Percentiles rank a stretch among this genome's conserved stretches.
phyloP scores from a whole-genome alignment of 768 basidiomycete genomes.

The Postia placenta region DNA sequence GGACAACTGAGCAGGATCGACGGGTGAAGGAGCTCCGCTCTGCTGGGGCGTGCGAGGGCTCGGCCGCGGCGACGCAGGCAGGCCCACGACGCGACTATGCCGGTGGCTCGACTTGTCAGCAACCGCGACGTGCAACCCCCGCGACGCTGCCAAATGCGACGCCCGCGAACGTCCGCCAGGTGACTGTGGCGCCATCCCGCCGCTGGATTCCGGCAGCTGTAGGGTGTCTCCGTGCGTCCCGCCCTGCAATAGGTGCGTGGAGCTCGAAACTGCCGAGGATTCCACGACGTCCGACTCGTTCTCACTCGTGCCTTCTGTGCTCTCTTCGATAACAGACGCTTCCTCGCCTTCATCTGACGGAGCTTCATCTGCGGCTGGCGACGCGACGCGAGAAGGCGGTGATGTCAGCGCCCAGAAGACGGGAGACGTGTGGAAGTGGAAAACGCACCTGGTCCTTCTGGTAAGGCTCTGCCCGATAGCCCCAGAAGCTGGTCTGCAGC shows the following conservation, averaged over 20 bases:
- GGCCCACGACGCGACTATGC: constrained; percentile 56
- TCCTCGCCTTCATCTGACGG: constrained; percentile 69
- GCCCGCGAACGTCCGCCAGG: constrained; percentile 38
- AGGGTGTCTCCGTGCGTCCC: constrained; percentile 1
- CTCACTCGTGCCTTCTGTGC: constrained; percentile 46
- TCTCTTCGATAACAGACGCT: constrained; percentile 62
- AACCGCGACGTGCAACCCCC: constrained; percentile 64
- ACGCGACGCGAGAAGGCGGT: constrained; percentile 23
- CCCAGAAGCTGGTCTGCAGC: constrained; percentile 83
- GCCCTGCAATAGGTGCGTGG: constrained; percentile 10
- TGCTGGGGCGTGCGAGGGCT: constrained; percentile 3
- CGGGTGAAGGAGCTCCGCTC: constrained; percentile 6
- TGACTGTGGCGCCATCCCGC: constrained; percentile 26
- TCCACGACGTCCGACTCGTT: constrained; percentile 20
- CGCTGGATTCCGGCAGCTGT: constrained; percentile 27
- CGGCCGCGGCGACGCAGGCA: constrained; percentile 42
- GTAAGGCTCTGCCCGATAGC: constrained; percentile 60
- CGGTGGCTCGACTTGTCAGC: constrained; percentile 50
- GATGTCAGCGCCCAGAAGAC: constrained; percentile 10
- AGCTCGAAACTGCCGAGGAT: constrained; percentile 19
- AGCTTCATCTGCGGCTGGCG: constrained; percentile 39
- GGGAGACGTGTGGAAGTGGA: constrained; percentile 1
- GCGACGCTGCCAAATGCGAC: constrained; percentile 54
- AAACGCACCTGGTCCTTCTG: constrained; percentile 56
- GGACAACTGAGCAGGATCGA: background rate